Conservation (phyloP, 345 rosid genomes). For the Erodium maritimum region DNA sequence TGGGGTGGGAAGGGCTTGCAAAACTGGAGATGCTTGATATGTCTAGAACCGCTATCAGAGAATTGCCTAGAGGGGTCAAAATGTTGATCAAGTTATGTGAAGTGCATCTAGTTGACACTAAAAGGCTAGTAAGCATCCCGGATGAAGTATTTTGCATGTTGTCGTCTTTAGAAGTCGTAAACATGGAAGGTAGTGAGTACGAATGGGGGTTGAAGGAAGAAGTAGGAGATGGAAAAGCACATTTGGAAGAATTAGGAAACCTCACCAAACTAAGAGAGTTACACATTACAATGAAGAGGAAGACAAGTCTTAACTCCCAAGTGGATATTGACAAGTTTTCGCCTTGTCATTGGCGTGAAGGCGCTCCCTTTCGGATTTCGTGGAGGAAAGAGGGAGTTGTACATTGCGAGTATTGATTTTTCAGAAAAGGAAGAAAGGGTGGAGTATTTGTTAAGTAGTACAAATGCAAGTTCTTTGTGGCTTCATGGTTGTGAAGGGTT, state of each 20-base stretch:
- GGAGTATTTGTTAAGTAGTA: background rate
- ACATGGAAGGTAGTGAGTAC: slow-evolving; percentile 32
- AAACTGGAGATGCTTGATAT: slow-evolving; percentile 32
- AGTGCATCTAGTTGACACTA: slow-evolving; percentile 29
- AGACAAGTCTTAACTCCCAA: background rate
- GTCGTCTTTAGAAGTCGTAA: slow-evolving; percentile 25
- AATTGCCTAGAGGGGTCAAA: slow-evolving; percentile 24
- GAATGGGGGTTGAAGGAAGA: slow-evolving; percentile 1
- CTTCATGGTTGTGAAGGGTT: background rate
- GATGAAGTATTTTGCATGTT: slow-evolving; percentile 21
- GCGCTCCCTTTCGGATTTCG: background rate
- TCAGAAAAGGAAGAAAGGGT: background rate
- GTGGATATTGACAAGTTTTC: background rate
- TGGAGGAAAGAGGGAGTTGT: background rate
- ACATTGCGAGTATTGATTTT: too few species aligned
- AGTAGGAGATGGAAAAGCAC: background rate
- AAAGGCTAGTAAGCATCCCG: slow-evolving; percentile 20
- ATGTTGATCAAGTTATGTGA: slow-evolving; percentile 17
- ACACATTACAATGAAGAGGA: background rate
- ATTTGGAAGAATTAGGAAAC: background rate
- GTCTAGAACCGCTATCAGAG: slow-evolving; percentile 19
- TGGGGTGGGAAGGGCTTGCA: slow-evolving; percentile 7
- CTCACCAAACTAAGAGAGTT: background rate
- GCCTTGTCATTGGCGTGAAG: too few species aligned
- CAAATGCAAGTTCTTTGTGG: background rate